Evolutionary conservation across 2,329 filamentous ascomycete genomes (phyloP), one percentile per base, ranked within the genome.

Genomic region (Cytospora leucostoma): DNA sequence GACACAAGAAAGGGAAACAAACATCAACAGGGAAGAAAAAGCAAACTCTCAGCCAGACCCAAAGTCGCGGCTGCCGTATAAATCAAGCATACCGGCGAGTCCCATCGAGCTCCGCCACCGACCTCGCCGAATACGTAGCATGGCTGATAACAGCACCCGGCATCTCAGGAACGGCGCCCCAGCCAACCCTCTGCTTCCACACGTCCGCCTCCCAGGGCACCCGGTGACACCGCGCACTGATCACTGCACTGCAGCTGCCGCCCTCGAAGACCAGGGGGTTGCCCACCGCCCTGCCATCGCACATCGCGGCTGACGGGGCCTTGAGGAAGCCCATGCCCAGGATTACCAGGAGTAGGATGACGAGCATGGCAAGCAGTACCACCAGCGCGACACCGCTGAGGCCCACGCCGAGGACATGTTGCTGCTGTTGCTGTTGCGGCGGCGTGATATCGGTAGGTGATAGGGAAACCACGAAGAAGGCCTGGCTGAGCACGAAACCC

Each of bases 191-290:
- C 67, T 72, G 61, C 66, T 71, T 63, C 73, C 76, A 78, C 61
- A 82, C 66, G 67, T 70, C 72, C 21, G 67, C 67, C 56, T 70
- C 70, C 47, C 71, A 72, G 10, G 68, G 69, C 19, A 70, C 67
- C 6, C 76, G 72, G 62, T 83, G 81, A 70, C 81, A 83, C 56
- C 78, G 72, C 32, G 82, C 76, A 70, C 77, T 79, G 66, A 85
- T 69, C n/a, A 83, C 81, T 10, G 81, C 82, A 65, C 79, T 82
- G 72, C 82, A 84, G 50, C 76, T 74, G 12, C 82, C 82, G 35
- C 77, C 80, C 27, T 70, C 71, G 40, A 84, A 68, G 1, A 75
- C 75, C 32, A 84, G 76, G 27, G 82, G 82, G 72, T 84, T 84
- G 1, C 79, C 80, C 17, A 73, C 70, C 19, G 73, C 72, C 11